Evolutionary conservation across 2,329 filamentous ascomycete species (phyloP), one percentile per base, ranked within the genome.

Genomic region (Xylaria sp.): DNA sequence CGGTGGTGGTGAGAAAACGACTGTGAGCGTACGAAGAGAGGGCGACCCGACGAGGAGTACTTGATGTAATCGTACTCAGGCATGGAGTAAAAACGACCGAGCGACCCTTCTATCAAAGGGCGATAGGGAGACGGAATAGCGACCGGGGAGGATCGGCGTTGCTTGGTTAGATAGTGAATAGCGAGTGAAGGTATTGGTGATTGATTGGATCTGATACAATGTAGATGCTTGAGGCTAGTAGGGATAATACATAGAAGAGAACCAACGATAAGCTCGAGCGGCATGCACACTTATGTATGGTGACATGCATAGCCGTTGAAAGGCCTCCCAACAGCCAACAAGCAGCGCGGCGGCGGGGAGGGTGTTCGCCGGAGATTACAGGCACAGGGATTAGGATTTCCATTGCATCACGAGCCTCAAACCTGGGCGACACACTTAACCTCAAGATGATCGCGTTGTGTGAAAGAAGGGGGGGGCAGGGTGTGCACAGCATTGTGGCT

Each of bases 201-300:
- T 48, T 60, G 56, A 51, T 60, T 65, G 52, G 55, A 35, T 65
- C 54, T 62, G 49, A n/a, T 51, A 29, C 7, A n/a, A 8, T 19
- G 37, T 62, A 61, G 62, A 67, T 69, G 66, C 62, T 63, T 66
- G 67, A 67, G 68, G 60, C 68, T 70, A 71, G 62, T 67, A 67
- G 59, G 63, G 58, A 56, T 65, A 48, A 31, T 65, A 67, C 62
- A 68, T 47, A 62, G 55, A 49, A 54, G 9, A 61, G 38, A 63
- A 58, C 66, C 65, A 62, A 67, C 68, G 60, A 38, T 58, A 59
- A 58, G 63, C 60, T 59, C 40, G 60, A 60, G 53, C 54, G 54
- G 57, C 59, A 63, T 65, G 66, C 48, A 49, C 62, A 41, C 62
- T 67, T 70, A 67, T 67, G 66, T 70, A 71, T 70, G 65, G 64